Evolutionary conservation across 768 basidiomycete species (phyloP).

Genomic region (Leccinum subtestaceum): DNA sequence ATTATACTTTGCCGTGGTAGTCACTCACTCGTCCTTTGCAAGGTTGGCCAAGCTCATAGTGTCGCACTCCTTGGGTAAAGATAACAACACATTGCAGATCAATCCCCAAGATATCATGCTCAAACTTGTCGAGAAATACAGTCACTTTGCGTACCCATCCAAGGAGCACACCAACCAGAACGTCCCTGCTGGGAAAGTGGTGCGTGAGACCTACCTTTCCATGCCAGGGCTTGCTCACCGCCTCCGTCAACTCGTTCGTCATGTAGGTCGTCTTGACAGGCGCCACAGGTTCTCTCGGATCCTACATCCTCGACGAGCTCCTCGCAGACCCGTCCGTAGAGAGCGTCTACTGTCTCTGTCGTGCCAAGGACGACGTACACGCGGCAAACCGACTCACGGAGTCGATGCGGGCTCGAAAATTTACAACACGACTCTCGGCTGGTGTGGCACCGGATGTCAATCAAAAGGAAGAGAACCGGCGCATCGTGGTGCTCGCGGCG

Average conservation of each 20-base stretch:
- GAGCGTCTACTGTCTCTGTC: slow-evolving; percentile 47
- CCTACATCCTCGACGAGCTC: slow-evolving; percentile 46
- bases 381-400: slow-evolving; percentile 20
- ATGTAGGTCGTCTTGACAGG: slow-evolving; percentile 43
- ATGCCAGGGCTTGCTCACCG: background rate
- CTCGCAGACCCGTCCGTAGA: background rate
- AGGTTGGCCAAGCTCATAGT: slow-evolving; percentile 44
- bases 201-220: slow-evolving; percentile 4
- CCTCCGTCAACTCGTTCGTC: too few species aligned
- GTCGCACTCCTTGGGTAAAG: slow-evolving; percentile 32
- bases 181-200: slow-evolving; percentile 17
- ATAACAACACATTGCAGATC: background rate
- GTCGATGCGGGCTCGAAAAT: background rate
- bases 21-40: background rate
- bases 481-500: slow-evolving; percentile 41
- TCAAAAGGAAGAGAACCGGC: slow-evolving; percentile 6
- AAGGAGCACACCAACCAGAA: slow-evolving; percentile 6
- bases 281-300: slow-evolving; percentile 51
- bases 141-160: slow-evolving; percentile 8
- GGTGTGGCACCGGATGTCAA: background rate
- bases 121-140: slow-evolving; percentile 37
- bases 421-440: background rate
- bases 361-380: slow-evolving; percentile 45
- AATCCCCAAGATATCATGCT: slow-evolving; percentile 38
- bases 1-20: background rate